These are phyloP conservation scores for Paramecium primaurelia DNA, from an alignment of 73 alveolate species.

Conservation along the genomic window DNA sequence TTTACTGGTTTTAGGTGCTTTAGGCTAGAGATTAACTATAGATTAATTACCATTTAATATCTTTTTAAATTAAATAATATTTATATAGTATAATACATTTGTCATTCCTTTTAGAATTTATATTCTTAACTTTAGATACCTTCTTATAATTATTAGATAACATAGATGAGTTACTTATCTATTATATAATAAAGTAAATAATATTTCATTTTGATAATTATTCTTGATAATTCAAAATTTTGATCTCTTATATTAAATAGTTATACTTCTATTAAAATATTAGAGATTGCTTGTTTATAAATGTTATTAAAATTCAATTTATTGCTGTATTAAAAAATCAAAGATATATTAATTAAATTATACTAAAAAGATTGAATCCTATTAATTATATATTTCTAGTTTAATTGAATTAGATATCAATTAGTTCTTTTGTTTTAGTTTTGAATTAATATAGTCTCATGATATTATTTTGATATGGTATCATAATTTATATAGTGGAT, in stretches of 20 bases:
- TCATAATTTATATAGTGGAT: background rate
- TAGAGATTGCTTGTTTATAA: background rate
- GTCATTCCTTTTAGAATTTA: background rate
- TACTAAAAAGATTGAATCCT: background rate
- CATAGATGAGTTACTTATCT: background rate
- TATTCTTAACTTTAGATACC: background rate
- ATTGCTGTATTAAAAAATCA: background rate
- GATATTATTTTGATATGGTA: background rate
- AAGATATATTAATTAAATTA: background rate
- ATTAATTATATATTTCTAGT: background rate
- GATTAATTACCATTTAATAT: background rate
- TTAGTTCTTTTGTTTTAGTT: background rate
- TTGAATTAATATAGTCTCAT: background rate
- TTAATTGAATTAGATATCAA: background rate
- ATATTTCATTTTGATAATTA: background rate
- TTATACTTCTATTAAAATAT: background rate
- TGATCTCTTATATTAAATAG: background rate
- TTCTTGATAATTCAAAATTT: background rate
- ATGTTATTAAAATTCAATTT: background rate
- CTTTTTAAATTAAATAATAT: background rate
- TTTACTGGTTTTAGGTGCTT: constrained; percentile 47
- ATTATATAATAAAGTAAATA: background rate
- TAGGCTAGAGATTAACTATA: background rate
- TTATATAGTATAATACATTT: background rate
- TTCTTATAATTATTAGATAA: background rate